Percentiles rank a stretch among this genome's conserved stretches.
Evolutionary conservation across 2,329 filamentous ascomycete genomes (phyloP).

Genomic region (Colletotrichum endophyticum): DNA sequence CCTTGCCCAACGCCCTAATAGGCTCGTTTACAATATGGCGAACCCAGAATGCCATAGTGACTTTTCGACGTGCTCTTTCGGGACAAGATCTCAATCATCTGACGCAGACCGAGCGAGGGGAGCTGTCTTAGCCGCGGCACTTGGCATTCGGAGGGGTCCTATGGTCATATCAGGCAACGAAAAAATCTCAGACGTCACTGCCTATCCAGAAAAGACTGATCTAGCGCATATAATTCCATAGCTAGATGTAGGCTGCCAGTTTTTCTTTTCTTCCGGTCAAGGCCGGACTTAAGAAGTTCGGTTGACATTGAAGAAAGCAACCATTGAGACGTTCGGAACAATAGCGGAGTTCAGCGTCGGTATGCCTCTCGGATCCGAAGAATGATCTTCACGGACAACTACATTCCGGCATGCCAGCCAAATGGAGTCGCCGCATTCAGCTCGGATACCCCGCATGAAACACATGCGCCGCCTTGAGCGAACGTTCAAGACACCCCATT

Average conservation of each 20-base stretch:
- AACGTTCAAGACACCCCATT: not conserved
- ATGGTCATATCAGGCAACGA: not conserved
- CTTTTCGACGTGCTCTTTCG: not conserved
- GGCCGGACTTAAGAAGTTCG: not conserved
- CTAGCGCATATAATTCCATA: not conserved
- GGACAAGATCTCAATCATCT: not conserved
- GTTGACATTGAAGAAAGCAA: not conserved
- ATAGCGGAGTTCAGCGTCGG: not conserved
- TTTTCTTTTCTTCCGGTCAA: not conserved
- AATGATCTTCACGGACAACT: not conserved
- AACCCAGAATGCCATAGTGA: not conserved
- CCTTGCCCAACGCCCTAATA: not conserved
- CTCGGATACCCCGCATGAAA: not conserved
- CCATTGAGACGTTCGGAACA: not conserved
- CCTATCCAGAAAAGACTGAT: not conserved
- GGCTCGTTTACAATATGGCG: not conserved
- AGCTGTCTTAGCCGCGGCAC: not conserved
- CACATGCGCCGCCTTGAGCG: not conserved
- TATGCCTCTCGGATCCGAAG: not conserved
- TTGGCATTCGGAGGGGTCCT: not conserved
- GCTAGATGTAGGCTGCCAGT: not conserved
- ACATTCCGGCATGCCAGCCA: not conserved
- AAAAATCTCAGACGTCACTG: not conserved
- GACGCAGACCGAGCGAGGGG: not conserved
- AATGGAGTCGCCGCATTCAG: not conserved